Evolutionary conservation across 2,329 filamentous ascomycete species (phyloP).

Genomic region (Hymenoscyphus albidus): DNA sequence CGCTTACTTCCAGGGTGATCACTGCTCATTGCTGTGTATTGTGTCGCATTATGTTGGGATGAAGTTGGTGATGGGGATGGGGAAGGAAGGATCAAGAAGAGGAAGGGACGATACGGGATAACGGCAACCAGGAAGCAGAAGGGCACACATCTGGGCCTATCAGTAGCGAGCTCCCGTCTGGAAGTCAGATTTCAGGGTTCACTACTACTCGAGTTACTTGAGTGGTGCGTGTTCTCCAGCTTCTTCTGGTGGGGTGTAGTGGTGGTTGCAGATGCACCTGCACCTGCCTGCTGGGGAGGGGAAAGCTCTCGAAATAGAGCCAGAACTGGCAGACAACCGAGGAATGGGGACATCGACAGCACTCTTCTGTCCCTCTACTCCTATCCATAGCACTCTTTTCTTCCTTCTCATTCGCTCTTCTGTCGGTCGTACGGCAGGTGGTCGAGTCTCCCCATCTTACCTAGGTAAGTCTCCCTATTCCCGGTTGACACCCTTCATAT

Average conservation of each 20-base stretch:
- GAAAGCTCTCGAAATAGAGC: neutral
- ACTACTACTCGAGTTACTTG: neutral
- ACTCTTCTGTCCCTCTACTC: neutral
- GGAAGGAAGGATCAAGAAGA: neutral
- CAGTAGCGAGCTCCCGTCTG: neutral
- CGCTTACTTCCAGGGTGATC: neutral
- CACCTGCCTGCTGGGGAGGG: neutral
- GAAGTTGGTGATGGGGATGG: neutral
- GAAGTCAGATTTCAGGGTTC: neutral
- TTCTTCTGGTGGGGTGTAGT: neutral
- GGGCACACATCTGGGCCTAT: neutral
- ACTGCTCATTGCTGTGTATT: neutral
- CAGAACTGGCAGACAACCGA: neutral
- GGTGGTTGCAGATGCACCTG: too few relatives aligned
- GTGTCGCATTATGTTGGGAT: neutral
- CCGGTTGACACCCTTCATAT: neutral
- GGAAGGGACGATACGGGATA: neutral
- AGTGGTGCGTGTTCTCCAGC: too few relatives aligned
- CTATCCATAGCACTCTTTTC: neutral
- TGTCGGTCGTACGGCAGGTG: neutral
- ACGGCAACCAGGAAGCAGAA: neutral
- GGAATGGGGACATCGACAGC: neutral
- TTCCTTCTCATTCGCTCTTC: neutral
- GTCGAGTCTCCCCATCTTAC: neutral
- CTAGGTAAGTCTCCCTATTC: too few relatives aligned